Conservation (phyloP, 1,139 yeast genomes). For the Taphrina deformans region DNA sequence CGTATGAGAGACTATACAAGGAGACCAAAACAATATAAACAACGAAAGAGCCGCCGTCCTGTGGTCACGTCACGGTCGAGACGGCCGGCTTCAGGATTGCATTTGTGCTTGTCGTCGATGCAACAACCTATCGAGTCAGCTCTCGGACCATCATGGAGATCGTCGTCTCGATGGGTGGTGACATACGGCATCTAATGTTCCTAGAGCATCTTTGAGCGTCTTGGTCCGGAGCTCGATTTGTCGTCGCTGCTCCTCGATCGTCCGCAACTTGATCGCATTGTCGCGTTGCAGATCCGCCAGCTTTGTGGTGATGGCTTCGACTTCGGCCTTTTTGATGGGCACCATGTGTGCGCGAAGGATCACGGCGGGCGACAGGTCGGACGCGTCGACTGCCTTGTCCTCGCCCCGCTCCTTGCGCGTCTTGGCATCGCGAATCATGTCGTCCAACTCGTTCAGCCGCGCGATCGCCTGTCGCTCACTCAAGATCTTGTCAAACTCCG, state of each 20-base stretch:
- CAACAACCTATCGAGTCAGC: not conserved
- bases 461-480: slow-evolving; percentile 4
- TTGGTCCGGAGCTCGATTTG: not conserved
- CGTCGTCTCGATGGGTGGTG: not conserved
- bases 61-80: not conserved
- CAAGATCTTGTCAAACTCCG: slow-evolving; percentile 26
- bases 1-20: too few species aligned
- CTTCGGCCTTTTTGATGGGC: slow-evolving; percentile 22
- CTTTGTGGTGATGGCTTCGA: not conserved
- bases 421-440: slow-evolving; percentile 17
- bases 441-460: slow-evolving; percentile 27
- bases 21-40: slow-evolving; percentile 1
- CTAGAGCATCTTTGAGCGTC: slow-evolving; percentile 2
- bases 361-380: slow-evolving; percentile 21
- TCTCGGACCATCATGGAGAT: too few species aligned
- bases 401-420: slow-evolving; percentile 9
- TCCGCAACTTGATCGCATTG: not conserved
- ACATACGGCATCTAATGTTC: slow-evolving; percentile 5
- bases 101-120: slow-evolving; percentile 6
- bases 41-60: not conserved
- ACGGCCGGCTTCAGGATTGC: not conserved
- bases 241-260: slow-evolving; percentile 1
- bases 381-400: not conserved
- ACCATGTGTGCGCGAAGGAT: slow-evolving; percentile 28
- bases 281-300: slow-evolving; percentile 5